phyloP scores from a whole-genome alignment of 306 rosid species.

The Quercus aquifolioides region DNA sequence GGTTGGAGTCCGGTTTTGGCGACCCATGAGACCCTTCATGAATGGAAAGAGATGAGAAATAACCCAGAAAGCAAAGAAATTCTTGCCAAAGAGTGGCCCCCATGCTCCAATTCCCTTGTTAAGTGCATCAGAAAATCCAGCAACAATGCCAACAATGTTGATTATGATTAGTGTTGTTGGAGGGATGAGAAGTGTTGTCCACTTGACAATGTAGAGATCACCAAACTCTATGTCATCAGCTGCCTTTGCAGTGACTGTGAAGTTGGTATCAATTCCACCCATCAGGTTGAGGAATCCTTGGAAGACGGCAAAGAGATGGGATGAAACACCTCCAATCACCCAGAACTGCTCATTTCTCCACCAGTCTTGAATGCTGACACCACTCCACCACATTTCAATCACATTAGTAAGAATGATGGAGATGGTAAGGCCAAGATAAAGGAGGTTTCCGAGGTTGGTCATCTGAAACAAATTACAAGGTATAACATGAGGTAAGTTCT shows the following conservation, averaged over 20 bases:
- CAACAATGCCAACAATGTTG: constrained; percentile 91
- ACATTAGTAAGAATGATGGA: constrained; percentile 80
- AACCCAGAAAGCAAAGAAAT: constrained; percentile 96
- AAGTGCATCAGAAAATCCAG: constrained; percentile 95
- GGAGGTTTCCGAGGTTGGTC: constrained; percentile 79
- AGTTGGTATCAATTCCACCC: constrained; percentile 91
- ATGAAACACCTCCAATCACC: constrained; percentile 98
- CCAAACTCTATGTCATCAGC: constrained; percentile 86
- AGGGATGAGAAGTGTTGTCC: constrained; percentile 94
- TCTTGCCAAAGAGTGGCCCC: constrained; percentile 96
- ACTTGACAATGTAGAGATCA: constrained; percentile 81
- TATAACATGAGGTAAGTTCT: not conserved
- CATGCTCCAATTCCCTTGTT: constrained; percentile 90
- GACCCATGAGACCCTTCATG: constrained; percentile 99
- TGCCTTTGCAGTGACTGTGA: constrained; percentile 89
- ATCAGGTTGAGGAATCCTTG: constrained; percentile 89
- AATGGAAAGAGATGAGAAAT: constrained; percentile 91
- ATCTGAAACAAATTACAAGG: constrained; percentile 52
- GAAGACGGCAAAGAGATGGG: constrained; percentile 93
- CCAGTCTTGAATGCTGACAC: constrained; percentile 74
- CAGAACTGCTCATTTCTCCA: constrained; percentile 98
- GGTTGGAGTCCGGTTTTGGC: constrained; percentile 95
- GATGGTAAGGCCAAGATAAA: constrained; percentile 89
- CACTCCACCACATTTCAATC: constrained; percentile 92
- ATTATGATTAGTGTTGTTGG: constrained; percentile 83